These are phyloP conservation scores for Pochonia chlamydosporia DNA, from an alignment of 2,329 filamentous ascomycete genomes.

Conservation along the genomic window DNA sequence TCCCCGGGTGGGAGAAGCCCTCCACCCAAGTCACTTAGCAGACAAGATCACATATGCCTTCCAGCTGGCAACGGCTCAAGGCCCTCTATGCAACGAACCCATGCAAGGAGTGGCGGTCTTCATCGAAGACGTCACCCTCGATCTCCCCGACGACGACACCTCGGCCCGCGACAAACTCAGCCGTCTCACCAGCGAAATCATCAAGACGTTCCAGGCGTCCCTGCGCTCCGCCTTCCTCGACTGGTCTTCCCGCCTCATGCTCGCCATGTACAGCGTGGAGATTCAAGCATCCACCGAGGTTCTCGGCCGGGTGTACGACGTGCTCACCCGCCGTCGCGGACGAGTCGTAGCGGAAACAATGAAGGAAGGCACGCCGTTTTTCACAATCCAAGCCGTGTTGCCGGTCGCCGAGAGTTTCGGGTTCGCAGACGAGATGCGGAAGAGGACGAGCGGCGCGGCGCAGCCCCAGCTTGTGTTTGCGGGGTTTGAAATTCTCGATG, in stretches of 20 bases:
- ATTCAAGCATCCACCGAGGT: constrained; percentile 97
- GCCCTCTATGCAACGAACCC: constrained; percentile 86
- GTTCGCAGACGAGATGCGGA: constrained; percentile 93
- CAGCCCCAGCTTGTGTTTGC: constrained; percentile 90
- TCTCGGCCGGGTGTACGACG: constrained; percentile 88
- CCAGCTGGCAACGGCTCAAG: constrained; percentile 83
- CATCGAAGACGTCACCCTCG: constrained; percentile 70
- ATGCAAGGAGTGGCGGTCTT: constrained; percentile 90
- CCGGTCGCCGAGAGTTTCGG: constrained; percentile 95
- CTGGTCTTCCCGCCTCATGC: constrained; percentile 90
- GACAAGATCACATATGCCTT: constrained; percentile 94
- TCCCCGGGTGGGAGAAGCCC: constrained; percentile 39
- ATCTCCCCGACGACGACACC: constrained; percentile 46
- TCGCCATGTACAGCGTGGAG: constrained; percentile 97
- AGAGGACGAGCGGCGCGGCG: constrained; percentile 83
- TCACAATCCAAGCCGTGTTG: constrained; percentile 81
- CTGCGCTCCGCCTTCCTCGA: constrained; percentile 85
- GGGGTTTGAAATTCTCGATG: constrained; percentile 86
- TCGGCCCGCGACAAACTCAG: constrained; percentile 63
- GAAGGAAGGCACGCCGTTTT: constrained; percentile 94
- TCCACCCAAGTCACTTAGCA: constrained; percentile 63
- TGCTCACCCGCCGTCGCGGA: constrained; percentile 91
- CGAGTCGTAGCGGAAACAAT: constrained; percentile 85
- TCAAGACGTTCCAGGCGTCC: constrained; percentile 80
- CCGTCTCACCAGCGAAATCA: constrained; percentile 85